These are phyloP conservation scores for Fraxinus anomala DNA, from an alignment of 257 asterid species.

Conservation along the genomic window DNA sequence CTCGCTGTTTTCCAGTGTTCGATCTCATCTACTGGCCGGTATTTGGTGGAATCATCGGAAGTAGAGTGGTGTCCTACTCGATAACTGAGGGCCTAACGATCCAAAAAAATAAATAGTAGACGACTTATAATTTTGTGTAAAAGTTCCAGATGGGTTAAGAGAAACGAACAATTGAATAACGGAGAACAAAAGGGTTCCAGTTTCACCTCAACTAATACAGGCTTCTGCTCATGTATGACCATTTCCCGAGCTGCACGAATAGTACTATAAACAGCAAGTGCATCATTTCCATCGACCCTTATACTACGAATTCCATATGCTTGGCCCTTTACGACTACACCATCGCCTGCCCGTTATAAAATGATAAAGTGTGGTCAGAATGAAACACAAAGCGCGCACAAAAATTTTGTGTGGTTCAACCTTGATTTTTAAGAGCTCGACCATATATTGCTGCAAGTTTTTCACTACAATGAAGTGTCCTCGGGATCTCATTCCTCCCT, in stretches of 20 bases:
- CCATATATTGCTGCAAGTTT: too few relatives aligned
- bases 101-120: not conserved
- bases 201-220: slow-evolving; percentile 81
- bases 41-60: slow-evolving; percentile 92
- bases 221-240: slow-evolving; percentile 69
- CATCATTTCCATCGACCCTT: slow-evolving; percentile 86
- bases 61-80: slow-evolving; percentile 94
- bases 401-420: too few relatives aligned
- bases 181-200: not conserved
- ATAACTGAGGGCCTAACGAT: slow-evolving; percentile 67
- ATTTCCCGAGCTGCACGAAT: slow-evolving; percentile 74
- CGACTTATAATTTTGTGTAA: not conserved
- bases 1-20: slow-evolving; percentile 74
- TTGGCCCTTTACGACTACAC: slow-evolving; percentile 76
- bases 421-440: too few relatives aligned
- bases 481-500: not conserved
- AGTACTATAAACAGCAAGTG: slow-evolving; percentile 71
- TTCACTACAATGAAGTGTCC: not conserved
- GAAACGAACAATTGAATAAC: not conserved
- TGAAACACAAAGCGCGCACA: too few relatives aligned
- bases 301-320: slow-evolving; percentile 79
- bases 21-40: slow-evolving; percentile 65
- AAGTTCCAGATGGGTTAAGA: not conserved
- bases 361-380: not conserved
- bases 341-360: slow-evolving; percentile 63